Conservation (phyloP, 2,329 filamentous ascomycete genomes). For the Alternaria postmessia region DNA sequence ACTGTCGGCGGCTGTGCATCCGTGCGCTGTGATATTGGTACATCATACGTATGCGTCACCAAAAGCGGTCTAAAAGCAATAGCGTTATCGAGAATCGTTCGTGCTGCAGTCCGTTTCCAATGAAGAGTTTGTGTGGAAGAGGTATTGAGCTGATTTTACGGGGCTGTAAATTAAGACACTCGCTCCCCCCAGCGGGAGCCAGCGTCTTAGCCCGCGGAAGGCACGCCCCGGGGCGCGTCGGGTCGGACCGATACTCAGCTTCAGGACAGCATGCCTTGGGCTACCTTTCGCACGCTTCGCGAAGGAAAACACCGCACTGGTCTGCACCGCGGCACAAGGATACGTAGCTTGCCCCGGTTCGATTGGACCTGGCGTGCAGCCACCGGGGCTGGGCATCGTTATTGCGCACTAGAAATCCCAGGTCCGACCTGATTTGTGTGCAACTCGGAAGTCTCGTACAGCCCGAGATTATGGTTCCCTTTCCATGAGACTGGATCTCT, state of each 20-base stretch:
- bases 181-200: not conserved
- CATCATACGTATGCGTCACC: not conserved
- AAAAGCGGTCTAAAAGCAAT: not conserved
- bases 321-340: not conserved
- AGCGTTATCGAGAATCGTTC: not conserved
- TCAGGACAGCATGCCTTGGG: not conserved
- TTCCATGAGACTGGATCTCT: not conserved
- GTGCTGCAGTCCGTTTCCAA: not conserved
- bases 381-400: not conserved
- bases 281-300: not conserved
- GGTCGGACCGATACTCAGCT: slow-evolving; percentile 13
- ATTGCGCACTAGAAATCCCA: not conserved
- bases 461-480: not conserved
- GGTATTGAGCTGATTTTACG: not conserved
- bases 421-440: not conserved
- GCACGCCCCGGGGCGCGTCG: slow-evolving; percentile 13
- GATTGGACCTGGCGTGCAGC: not conserved
- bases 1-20: not conserved
- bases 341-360: not conserved
- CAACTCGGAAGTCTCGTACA: not conserved
- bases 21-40: not conserved
- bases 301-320: not conserved
- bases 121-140: not conserved
- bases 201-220: slow-evolving; percentile 13
- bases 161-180: not conserved